Evolutionary conservation across 2,329 filamentous ascomycete genomes (phyloP), one percentile per base, ranked within the genome.

Genomic region (Neofusicoccum laricinum): DNA sequence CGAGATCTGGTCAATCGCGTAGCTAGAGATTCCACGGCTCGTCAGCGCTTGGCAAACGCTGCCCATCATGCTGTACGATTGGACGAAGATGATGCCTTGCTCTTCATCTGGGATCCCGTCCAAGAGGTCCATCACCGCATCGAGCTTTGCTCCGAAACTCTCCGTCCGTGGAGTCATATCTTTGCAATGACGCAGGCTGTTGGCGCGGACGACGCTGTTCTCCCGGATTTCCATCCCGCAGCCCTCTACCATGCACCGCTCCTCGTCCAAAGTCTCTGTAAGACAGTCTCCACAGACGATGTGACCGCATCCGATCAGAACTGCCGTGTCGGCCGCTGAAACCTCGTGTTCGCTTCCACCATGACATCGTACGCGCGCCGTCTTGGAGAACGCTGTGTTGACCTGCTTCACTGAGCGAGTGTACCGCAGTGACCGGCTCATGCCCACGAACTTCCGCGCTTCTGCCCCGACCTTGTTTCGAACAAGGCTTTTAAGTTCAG

Each of bases 11-110:
- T 72, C 71, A 45, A 85, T 75, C 12, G 76, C 73, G 0, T 76
- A 70, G 65, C 77, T 74, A 0, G 66, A 55, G 19, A 83, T 76
- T 1, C 67, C 65, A 2, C 66, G 66, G 11, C 66, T 66, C 1
- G 67, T 21, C 2, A 83, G 70, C 0, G 80, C 76, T 0, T 69
- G 21, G 4, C 69, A 64, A 2, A 80, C 71, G 57, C 77, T 73
- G 2, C 75, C 65, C 58, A 84, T 76, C 36, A 85, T 72, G 12
- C 81, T 76, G 0, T 72, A 69, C 49, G 79, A 84, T 64, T 87
- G 85, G 1, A 85, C 78, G 69, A 88, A 88, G 1, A 88, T 67
- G 7, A 88, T 73, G 0, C 82, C 80, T 65, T 83, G 80, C n/a
- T 88, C 84, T 0, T 76, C 70, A 0, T 70, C 43, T 3, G 43